phyloP scores from a whole-genome alignment of 208 protist genomes.

The Acanthamoeba healyi region DNA sequence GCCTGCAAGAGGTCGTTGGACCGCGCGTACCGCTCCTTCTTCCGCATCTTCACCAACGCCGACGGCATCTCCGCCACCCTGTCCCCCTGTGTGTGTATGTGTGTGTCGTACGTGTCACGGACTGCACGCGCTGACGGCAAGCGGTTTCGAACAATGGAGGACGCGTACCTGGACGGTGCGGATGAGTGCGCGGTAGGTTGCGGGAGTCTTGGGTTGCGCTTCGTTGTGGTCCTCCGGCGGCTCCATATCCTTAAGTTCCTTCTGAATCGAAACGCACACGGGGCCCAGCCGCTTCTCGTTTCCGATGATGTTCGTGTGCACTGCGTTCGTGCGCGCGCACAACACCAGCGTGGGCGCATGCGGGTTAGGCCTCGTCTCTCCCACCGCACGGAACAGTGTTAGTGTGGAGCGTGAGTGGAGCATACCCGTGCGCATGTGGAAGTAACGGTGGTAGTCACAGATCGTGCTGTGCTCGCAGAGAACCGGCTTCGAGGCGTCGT shows the following conservation, averaged over 20 bases:
- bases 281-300: constrained; percentile 5
- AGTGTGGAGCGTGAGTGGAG: not conserved
- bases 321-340: not conserved
- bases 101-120: not conserved
- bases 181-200: constrained; percentile 33
- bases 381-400: too few relatives aligned
- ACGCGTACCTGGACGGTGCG: not conserved
- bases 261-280: constrained; percentile 55
- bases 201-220: not conserved
- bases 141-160: not conserved
- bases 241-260: constrained; percentile 6
- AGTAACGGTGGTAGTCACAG: constrained; percentile 41
- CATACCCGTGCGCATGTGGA: constrained; percentile 18
- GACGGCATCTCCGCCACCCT: not conserved
- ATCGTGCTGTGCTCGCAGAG: constrained; percentile 39
- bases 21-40: constrained; percentile 30
- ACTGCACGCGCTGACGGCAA: too few relatives aligned
- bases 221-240: not conserved
- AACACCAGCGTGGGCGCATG: not conserved
- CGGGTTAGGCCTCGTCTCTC: too few relatives aligned
- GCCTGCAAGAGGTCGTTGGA: constrained; percentile 38
- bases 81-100: not conserved
- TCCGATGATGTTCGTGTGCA: constrained; percentile 58
- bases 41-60: not conserved
- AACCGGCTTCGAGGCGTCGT: not conserved